These are phyloP conservation scores for Lachnellula subtilissima DNA, from an alignment of 2,329 filamentous ascomycete species.

Conservation along the genomic window DNA sequence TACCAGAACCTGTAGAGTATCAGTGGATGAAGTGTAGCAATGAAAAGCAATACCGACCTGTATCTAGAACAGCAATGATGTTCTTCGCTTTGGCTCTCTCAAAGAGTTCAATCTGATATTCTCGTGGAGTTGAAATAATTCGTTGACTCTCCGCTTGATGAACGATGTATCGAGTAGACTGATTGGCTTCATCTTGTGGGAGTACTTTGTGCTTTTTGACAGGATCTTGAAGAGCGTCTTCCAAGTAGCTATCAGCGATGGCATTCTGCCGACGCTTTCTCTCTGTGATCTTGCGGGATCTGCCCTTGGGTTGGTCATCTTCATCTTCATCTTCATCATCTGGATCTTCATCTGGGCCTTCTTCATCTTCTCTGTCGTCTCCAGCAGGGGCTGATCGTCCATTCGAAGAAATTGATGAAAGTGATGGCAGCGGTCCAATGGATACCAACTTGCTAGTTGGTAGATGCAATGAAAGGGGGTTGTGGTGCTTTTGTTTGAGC, in stretches of 20 bases:
- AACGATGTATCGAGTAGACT: slow-evolving; percentile 30
- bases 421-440: neutral
- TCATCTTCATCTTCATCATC: slow-evolving; percentile 16
- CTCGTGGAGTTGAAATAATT: slow-evolving; percentile 73
- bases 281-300: slow-evolving; percentile 39
- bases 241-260: slow-evolving; percentile 44
- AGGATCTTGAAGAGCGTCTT: slow-evolving; percentile 23
- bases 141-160: slow-evolving; percentile 33
- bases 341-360: neutral
- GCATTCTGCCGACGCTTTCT: slow-evolving; percentile 47
- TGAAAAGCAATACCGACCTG: slow-evolving; percentile 46
- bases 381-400: neutral
- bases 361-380: slow-evolving; percentile 12
- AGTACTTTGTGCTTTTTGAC: slow-evolving; percentile 22
- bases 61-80: slow-evolving; percentile 88
- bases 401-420: neutral
- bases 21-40: neutral
- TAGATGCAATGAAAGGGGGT: neutral
- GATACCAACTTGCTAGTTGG: neutral
- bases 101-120: slow-evolving; percentile 90
- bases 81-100: slow-evolving; percentile 81
- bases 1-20: slow-evolving; percentile 65
- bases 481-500: slow-evolving; percentile 12
- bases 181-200: slow-evolving; percentile 21
- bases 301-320: slow-evolving; percentile 26